Conservation (phyloP, 352 stramenopile genomes). For the Pythium guiyangense region DNA sequence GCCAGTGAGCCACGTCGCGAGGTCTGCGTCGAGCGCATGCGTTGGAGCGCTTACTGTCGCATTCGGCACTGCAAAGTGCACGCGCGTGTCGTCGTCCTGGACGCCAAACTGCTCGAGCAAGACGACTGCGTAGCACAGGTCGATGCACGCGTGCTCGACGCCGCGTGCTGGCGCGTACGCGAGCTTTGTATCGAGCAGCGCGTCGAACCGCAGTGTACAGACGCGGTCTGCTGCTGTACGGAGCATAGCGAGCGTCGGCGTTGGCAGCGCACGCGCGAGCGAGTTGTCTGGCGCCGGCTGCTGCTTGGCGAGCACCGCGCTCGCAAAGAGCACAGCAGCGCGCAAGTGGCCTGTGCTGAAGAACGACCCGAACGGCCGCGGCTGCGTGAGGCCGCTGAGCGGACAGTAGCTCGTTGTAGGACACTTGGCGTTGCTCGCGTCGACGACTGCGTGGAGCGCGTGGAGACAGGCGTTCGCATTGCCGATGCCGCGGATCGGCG, state of each 20-base stretch:
- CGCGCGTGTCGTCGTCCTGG: constrained; percentile 37
- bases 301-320: constrained; percentile 26
- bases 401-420: constrained; percentile 47
- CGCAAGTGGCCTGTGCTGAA: constrained; percentile 43
- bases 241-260: constrained; percentile 33
- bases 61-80: constrained; percentile 27
- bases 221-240: constrained; percentile 28
- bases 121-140: constrained; percentile 59
- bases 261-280: constrained; percentile 43
- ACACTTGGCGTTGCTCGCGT: constrained; percentile 48
- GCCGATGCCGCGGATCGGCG: constrained; percentile 7
- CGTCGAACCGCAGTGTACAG: constrained; percentile 21
- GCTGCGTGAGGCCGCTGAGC: constrained; percentile 39
- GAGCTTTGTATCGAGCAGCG: constrained; percentile 3
- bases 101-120: constrained; percentile 53
- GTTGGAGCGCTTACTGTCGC: constrained; percentile 3
- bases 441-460: constrained; percentile 33
- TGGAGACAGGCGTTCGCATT: constrained; percentile 33
- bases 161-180: constrained; percentile 13
- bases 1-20: constrained; percentile 56
- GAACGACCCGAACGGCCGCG: constrained; percentile 33
- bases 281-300: constrained; percentile 6
- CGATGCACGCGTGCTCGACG: constrained; percentile 36
- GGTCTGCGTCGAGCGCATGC: constrained; percentile 20
- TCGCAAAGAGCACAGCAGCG: constrained; percentile 16